Evolutionary conservation across 2,329 filamentous ascomycete species (phyloP), one percentile per base, ranked within the genome.

Genomic region (Ascocoryne sarcoides): DNA sequence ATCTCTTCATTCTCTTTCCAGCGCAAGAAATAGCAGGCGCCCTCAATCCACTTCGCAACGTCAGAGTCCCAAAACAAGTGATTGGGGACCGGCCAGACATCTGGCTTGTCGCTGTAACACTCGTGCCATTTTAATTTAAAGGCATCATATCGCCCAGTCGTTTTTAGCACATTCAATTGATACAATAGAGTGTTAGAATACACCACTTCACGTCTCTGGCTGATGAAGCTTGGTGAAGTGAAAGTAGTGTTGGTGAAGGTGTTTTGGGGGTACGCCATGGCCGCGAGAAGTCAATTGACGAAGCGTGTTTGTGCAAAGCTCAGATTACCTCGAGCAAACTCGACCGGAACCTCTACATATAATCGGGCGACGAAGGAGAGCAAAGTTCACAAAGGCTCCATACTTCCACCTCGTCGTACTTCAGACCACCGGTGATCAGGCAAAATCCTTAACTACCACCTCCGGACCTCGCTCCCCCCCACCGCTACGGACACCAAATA

Each of bases 21-120:
- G 19, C 50, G 52, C 7, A 75, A 58, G 47, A 75, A 69, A 47
- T 79, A 79, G 45, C 73, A 77, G 3, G 73, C 75, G 0, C 69
- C 74, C 57, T 80, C 76, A 37, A 79, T 74, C 72, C 74, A 78
- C 57, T 79, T 79, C 9, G 66, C 74, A 15, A 75, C 56, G 53
- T 71, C 68, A 0, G 63, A 67, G 49, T 79, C 75, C 74, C 75
- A 79, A 52, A 79, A 79, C 1, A 75, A 58, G 47, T 75, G 71
- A 16, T 72, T 70, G 0, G 74, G 72, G 1, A 76, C 65, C 0
- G 75, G 75, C 70, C 71, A 76, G 10, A 65, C 57, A n/a, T 61
- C 51, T 10, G 66, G 65, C 37, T 64, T 56, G 35, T 76, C 67
- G 10, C 63, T 63, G 51, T 79, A 79, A 2, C 62, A 62, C 0